Evolutionary conservation across 2,329 filamentous ascomycete genomes (phyloP), one percentile per base, ranked within the genome.

Genomic region (Nigrospora sphaerica): DNA sequence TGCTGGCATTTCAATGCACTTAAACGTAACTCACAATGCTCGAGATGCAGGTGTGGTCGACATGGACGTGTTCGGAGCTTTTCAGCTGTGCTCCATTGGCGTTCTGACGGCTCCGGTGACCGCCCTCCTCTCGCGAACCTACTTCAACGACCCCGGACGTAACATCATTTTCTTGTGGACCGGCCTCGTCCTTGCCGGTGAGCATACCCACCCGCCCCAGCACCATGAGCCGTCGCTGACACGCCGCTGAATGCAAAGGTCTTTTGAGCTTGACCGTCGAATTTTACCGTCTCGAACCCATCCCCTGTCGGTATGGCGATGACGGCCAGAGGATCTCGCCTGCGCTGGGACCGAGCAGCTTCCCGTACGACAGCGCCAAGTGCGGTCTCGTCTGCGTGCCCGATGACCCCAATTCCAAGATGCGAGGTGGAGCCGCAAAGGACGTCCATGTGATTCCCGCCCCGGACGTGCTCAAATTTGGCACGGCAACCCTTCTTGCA

Each of bases 81-180:
- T 86, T 50, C 83, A 86, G 52, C 59, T 85, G 0, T 86, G 82
- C 48, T 72, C 81, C 0, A 81, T 86, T 34, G 82, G 80, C 12
- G 80, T 85, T 14, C 54, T 86, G 4, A 78, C 80, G 1, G 82
- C 78, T 4, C 83, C 82, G 0, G 70, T 81, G 0, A 83, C 81
- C 0, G 80, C 82, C 18, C 71, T 74, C 50, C 60, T 81, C 38
- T 85, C 81, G 2, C 64, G 64, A 14, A 86, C 81, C 0, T 86
- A 86, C 56, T 85, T 84, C 57, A 70, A 79, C 44, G 73, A 77
- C 18, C 78, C 77, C 0, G 81, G 81, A 2, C 70, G 82, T 33
- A 84, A 85, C 51, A 74, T 77, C 39, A 84, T 86, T 45, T 86
- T 85, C 53, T 32, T 83, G 1, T 86, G 83, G 82, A 81, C 80